These are phyloP conservation scores for Leccinum boreale DNA, from an alignment of 768 basidiomycete species.

Conservation along the genomic window DNA sequence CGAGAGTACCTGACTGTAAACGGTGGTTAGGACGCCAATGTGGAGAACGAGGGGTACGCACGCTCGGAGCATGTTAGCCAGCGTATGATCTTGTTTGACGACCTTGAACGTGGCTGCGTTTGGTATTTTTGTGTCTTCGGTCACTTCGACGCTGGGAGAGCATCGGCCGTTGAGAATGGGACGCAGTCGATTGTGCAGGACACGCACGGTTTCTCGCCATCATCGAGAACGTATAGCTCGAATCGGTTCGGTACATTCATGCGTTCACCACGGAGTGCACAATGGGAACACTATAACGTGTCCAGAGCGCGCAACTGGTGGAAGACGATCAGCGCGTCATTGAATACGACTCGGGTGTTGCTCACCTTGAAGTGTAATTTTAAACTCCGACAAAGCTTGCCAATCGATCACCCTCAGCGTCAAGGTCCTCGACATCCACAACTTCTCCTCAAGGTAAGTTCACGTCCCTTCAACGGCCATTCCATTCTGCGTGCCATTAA, in stretches of 20 bases:
- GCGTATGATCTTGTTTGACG: conserved; percentile 95
- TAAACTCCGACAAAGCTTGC: conserved; percentile 24
- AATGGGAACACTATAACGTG: not conserved
- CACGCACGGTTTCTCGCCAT: conserved; percentile 91
- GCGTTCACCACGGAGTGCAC: not conserved
- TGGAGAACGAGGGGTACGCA: conserved; percentile 36
- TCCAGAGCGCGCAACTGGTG: not conserved
- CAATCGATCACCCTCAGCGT: not conserved
- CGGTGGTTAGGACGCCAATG: conserved; percentile 1
- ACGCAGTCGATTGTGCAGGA: not conserved
- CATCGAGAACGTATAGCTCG: conserved; percentile 88
- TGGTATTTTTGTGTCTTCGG: conserved; percentile 96
- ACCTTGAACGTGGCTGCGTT: conserved; percentile 95
- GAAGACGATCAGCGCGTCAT: conserved; percentile 10
- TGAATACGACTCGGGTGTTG: too few relatives aligned
- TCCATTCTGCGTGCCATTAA: conserved; percentile 14
- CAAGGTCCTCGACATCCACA: conserved; percentile 40
- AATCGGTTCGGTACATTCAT: conserved; percentile 97
- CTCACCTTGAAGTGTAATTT: conserved; percentile 6
- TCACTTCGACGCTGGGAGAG: conserved; percentile 73
- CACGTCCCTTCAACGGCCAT: conserved; percentile 22
- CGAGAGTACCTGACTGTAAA: conserved; percentile 77
- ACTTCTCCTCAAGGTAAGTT: conserved; percentile 69
- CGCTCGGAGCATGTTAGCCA: conserved; percentile 96
- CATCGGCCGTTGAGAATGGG: conserved; percentile 2